phyloP scores from a whole-genome alignment of 129 eudicot species.

The Tagetes patula region DNA sequence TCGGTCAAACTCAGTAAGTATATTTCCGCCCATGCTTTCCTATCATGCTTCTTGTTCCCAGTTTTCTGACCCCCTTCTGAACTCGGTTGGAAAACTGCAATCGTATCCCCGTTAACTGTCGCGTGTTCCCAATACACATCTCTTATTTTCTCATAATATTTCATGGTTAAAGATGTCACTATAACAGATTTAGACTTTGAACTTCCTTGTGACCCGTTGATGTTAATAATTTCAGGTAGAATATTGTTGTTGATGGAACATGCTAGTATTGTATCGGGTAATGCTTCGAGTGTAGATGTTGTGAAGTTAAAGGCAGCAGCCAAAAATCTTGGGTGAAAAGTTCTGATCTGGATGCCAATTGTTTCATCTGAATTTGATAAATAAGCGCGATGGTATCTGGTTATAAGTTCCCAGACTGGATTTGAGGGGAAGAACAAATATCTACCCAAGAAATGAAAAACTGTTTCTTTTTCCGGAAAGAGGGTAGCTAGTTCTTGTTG shows the following conservation, averaged over 20 bases:
- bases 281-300: background rate
- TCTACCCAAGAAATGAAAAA: background rate
- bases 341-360: conserved; percentile 9
- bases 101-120: background rate
- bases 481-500: background rate
- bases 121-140: background rate
- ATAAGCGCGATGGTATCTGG: background rate
- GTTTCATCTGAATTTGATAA: background rate
- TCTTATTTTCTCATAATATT: conserved; percentile 6
- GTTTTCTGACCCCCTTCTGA: conserved; percentile 7
- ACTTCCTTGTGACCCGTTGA: background rate
- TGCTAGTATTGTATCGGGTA: background rate
- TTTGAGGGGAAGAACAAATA: background rate
- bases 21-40: conserved; percentile 2
- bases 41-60: conserved; percentile 6
- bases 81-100: conserved; percentile 3
- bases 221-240: background rate
- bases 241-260: background rate
- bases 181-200: background rate
- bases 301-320: conserved; percentile 1
- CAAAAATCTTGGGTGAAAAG: background rate
- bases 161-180: background rate
- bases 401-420: conserved; percentile 4
- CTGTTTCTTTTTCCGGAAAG: conserved; percentile 3
- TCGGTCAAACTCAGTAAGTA: background rate